Evolutionary conservation across 1,284 basidiomycete species (phyloP), one percentile per base, ranked within the genome.

Genomic region (Leccinum fallax): DNA sequence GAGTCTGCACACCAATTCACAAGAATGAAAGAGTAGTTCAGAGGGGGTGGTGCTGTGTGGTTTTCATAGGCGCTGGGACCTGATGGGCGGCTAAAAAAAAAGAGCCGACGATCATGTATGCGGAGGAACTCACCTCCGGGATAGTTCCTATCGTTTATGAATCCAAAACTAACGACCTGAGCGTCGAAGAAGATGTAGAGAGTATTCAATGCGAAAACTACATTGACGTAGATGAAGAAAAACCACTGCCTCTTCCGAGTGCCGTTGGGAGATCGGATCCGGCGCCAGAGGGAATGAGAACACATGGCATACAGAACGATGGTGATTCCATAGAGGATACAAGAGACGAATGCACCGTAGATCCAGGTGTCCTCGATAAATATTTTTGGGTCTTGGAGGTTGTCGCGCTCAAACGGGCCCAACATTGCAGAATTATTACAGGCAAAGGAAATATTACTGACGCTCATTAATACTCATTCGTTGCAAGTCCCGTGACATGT

Each of bases 81-180:
- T 43, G n/a, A 43, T 19, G 40, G 10, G 15, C 5, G 10, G n/a
- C 40, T 43, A 2, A 10, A 11, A 40, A 11, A n/a, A n/a, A n/a
- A n/a, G n/a, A 43, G n/a, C n/a, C 9, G 40, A 11, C 5, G n/a
- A 43, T 43, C 13, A n/a, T 13, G 38, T 36, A 15, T 26, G n/a
- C 19, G 36, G 36, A 5, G 9, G 32, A 16, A 56, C 63, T 54
- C 38, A 70, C 78, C 77, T 10, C 77, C 78, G 1, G 77, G 77
- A 53, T 71, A 78, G 36, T 72, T 65, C 28, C 76, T 72, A 30
- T 78, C 46, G 52, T 75, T 68, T 57, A 79, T 74, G 64, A 76
- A 79, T 38, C 69, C 69, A 10, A 72, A 59, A 51, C 76, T 69
- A n/a, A 70, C 71, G 57, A 74, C 69, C 16, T 68, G 57, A 0